phyloP scores from a whole-genome alignment of 208 protist species.

The Tritrichomonas musculus region DNA sequence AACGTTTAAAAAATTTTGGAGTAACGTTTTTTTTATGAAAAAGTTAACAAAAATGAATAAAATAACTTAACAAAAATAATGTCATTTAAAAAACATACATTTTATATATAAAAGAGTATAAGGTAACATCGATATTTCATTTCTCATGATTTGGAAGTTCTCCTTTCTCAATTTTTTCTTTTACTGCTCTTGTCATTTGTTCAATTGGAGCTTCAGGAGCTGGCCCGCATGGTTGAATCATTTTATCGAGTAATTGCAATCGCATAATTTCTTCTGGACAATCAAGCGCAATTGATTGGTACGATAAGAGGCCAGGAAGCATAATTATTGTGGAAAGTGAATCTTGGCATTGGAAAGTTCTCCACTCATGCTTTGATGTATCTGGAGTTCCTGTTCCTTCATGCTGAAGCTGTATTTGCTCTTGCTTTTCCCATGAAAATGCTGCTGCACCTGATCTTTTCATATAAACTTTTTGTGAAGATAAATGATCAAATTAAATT shows the following conservation, averaged over 20 bases:
- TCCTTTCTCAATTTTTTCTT: not conserved
- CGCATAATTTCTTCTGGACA: not conserved
- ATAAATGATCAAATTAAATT: no score
- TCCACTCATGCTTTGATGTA: not conserved
- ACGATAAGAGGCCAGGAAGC: not conserved
- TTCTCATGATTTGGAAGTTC: no score
- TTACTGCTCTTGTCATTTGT: not conserved
- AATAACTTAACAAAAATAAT: no score
- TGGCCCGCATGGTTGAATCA: not conserved
- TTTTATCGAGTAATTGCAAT: not conserved
- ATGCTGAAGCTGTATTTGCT: not conserved
- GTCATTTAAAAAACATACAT: no score
- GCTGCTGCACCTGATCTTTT: not conserved
- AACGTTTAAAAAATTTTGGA: no score
- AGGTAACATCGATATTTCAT: no score
- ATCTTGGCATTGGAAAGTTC: not conserved
- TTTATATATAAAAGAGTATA: no score
- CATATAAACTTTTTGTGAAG: not conserved
- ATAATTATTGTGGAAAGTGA: not conserved
- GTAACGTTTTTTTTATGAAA: no score
- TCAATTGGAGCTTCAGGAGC: not conserved
- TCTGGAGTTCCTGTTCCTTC: not conserved
- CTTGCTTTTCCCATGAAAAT: constrained; percentile 11
- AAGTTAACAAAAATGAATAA: no score
- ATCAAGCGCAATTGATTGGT: not conserved